Percentiles rank a stretch among this genome's conserved stretches.
Conservation (phyloP, 2,329 filamentous ascomycete species). For the Verticillium dahliae region DNA sequence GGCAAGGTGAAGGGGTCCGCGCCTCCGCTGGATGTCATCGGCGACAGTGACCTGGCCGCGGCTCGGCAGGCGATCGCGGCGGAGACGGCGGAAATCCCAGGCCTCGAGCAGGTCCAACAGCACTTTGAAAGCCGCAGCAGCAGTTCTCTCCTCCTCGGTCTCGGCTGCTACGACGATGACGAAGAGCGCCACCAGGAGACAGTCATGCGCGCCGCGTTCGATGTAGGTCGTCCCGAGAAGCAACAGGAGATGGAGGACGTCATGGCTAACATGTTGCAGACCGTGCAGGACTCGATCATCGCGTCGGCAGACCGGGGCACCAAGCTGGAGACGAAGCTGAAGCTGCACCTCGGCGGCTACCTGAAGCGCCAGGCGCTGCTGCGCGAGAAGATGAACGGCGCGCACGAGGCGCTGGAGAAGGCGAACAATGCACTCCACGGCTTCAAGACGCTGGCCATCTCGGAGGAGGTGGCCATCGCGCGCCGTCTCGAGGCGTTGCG, state of each 20-base stretch:
- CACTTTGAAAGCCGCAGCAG: conserved; percentile 47
- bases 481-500: conserved; percentile 68
- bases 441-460: conserved; percentile 69
- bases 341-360: conserved; percentile 82
- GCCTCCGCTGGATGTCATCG: conserved; percentile 55
- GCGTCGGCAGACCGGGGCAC: conserved; percentile 71
- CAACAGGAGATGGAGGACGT: background rate
- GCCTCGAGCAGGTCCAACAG: conserved; percentile 42
- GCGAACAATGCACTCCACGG: conserved; percentile 65
- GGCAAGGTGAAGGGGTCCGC: conserved; percentile 57
- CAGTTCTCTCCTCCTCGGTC: conserved; percentile 62
- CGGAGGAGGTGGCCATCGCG: conserved; percentile 70
- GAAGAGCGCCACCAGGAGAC: conserved; percentile 62
- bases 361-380: conserved; percentile 78
- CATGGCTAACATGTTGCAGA: conserved; percentile 30
- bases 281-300: conserved; percentile 67
- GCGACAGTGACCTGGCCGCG: conserved; percentile 65
- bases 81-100: conserved; percentile 51
- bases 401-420: conserved; percentile 67
- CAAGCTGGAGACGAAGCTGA: conserved; percentile 91
- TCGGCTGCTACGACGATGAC: conserved; percentile 75
- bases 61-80: conserved; percentile 72
- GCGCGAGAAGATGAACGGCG: conserved; percentile 70
- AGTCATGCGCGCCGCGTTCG: conserved; percentile 64
- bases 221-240: conserved; percentile 42